Percentiles rank a stretch among this genome's conserved stretches.
These are phyloP conservation scores for Fusarium staphyleae DNA, from an alignment of 2,329 filamentous ascomycete species.

Conservation along the genomic window DNA sequence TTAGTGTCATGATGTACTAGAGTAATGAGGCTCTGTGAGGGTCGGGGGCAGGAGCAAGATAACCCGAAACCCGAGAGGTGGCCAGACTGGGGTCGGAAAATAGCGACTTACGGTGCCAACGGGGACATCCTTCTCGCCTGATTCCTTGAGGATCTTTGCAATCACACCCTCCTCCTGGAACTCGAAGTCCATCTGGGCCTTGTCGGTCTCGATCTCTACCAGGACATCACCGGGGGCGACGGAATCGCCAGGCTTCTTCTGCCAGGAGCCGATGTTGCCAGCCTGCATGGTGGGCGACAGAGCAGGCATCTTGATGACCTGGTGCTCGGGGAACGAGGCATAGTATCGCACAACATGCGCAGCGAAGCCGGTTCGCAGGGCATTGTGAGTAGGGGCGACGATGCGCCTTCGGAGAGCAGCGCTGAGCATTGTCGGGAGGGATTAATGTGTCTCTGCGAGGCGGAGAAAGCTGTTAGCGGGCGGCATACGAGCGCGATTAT, in stretches of 20 bases:
- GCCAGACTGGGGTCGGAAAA: slow-evolving; percentile 18
- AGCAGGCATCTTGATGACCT: slow-evolving; percentile 96
- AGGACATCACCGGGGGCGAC: slow-evolving; percentile 93
- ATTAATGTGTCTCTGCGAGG: slow-evolving; percentile 43
- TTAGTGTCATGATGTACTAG: slow-evolving; percentile 15
- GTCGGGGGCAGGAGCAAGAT: slow-evolving; percentile 20
- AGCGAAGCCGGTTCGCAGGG: slow-evolving; percentile 59
- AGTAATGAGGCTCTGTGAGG: slow-evolving; percentile 4
- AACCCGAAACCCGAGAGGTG: slow-evolving; percentile 24
- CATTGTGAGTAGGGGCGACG: slow-evolving; percentile 58
- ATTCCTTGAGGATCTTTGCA: slow-evolving; percentile 91
- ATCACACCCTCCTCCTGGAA: slow-evolving; percentile 98
- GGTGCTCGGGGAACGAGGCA: slow-evolving; percentile 92
- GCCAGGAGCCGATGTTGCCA: slow-evolving; percentile 96
- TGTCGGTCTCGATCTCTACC: slow-evolving; percentile 99
- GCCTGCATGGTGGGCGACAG: slow-evolving; percentile 97
- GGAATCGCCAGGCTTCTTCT: slow-evolving; percentile 92
- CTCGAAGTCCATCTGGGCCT: slow-evolving; percentile 99
- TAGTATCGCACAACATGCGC: slow-evolving; percentile 68
- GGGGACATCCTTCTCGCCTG: slow-evolving; percentile 90
- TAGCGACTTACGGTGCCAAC: slow-evolving; percentile 84
- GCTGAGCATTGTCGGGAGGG: slow-evolving; percentile 61
- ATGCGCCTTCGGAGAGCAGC: slow-evolving; percentile 69
- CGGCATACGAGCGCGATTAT: slow-evolving; percentile 33
- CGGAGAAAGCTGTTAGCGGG: slow-evolving; percentile 30